Percentiles rank a stretch among this genome's conserved stretches.
Evolutionary conservation across 257 asterid genomes (phyloP).

Genomic region (Osmanthus fragrans): DNA sequence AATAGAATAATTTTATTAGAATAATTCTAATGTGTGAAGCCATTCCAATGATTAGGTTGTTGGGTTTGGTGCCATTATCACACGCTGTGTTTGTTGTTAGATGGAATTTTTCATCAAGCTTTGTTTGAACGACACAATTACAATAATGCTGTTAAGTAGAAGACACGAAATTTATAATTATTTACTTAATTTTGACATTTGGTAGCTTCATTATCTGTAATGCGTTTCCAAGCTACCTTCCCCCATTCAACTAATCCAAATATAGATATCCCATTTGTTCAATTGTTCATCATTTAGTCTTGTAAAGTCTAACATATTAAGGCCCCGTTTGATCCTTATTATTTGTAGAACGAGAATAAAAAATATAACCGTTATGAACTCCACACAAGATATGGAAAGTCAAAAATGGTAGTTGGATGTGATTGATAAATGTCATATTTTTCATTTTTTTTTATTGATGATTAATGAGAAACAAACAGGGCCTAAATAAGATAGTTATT

Average conservation of each 20-base stretch:
- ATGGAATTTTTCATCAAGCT: conserved; percentile 16
- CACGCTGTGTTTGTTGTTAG: conserved; percentile 45
- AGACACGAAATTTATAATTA: conserved; percentile 28
- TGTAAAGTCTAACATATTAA: too few relatives aligned
- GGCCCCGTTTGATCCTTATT: too few relatives aligned
- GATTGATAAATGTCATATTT: too few relatives aligned
- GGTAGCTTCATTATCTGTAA: conserved; percentile 32
- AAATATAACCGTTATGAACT: too few relatives aligned
- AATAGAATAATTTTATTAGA: conserved; percentile 14
- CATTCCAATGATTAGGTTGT: conserved; percentile 55
- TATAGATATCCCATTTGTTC: too few relatives aligned
- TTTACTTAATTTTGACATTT: conserved; percentile 9
- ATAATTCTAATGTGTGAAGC: not conserved
- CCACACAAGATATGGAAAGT: too few relatives aligned
- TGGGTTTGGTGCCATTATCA: conserved; percentile 38
- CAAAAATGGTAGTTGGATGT: too few relatives aligned
- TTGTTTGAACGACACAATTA: not conserved
- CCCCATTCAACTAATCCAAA: not conserved
- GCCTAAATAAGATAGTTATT: too few relatives aligned
- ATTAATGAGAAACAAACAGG: too few relatives aligned
- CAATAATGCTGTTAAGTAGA: conserved; percentile 31
- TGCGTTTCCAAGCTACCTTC: conserved; percentile 33
- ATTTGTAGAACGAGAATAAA: too few relatives aligned
- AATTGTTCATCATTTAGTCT: not conserved
- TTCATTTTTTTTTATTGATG: too few relatives aligned